Conservation (phyloP, 495 filamentous ascomycete species). For the Chaetomidium leptoderma region DNA sequence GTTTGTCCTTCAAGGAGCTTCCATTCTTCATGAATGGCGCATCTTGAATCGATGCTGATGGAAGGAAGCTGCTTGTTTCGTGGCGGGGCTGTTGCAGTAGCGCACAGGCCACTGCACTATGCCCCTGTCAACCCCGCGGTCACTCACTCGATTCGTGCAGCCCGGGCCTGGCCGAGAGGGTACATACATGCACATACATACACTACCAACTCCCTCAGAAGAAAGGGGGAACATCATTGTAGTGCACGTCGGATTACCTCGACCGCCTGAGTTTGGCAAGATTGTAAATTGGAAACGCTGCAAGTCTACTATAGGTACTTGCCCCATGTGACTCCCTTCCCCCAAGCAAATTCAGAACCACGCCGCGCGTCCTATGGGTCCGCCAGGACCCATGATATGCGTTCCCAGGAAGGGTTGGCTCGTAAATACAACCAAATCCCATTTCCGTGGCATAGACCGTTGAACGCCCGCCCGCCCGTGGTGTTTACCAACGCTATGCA, state of each 20-base stretch:
- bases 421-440: conserved; percentile 5
- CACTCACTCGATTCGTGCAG: no score
- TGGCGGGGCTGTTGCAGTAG: background rate
- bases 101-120: background rate
- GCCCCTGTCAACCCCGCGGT: background rate
- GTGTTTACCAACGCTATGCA: conserved; percentile 4
- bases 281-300: no score
- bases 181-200: no score
- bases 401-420: background rate
- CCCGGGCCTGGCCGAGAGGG: no score
- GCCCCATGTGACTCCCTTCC: background rate
- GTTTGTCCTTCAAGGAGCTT: background rate
- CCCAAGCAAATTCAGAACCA: background rate
- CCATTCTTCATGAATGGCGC: background rate
- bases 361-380: background rate
- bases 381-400: background rate
- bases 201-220: no score
- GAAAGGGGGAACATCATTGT: no score
- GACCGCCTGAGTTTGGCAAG: no score
- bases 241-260: no score
- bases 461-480: background rate
- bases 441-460: background rate
- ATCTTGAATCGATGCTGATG: background rate
- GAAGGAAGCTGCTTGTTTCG: background rate
- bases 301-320: no score